Percentiles rank a stretch among this genome's conserved stretches.
phyloP scores from a whole-genome alignment of 2,329 filamentous ascomycete species.

The Monosporascus sp. region DNA sequence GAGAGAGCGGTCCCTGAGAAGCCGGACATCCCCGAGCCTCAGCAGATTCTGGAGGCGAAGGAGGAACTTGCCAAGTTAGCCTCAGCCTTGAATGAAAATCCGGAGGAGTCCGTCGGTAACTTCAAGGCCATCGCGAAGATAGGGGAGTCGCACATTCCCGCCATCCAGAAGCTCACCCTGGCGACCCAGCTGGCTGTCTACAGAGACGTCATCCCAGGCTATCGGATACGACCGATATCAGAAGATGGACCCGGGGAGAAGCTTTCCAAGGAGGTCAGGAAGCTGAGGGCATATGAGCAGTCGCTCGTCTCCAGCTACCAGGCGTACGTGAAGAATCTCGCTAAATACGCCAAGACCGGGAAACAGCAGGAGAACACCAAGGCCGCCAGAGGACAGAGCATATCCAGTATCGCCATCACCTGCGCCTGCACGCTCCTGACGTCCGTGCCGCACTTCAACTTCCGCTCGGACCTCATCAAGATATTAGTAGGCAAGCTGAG shows the following conservation, averaged over 20 bases:
- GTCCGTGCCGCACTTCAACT: slow-evolving; percentile 94
- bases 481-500: slow-evolving; percentile 83
- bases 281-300: slow-evolving; percentile 79
- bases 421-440: slow-evolving; percentile 79
- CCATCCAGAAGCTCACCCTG: slow-evolving; percentile 79
- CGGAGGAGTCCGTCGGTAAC: slow-evolving; percentile 78
- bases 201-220: slow-evolving; percentile 94
- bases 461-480: slow-evolving; percentile 78
- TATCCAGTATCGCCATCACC: slow-evolving; percentile 73
- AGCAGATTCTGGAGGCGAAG: slow-evolving; percentile 82
- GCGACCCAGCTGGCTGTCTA: slow-evolving; percentile 85
- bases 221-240: slow-evolving; percentile 77
- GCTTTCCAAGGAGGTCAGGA: slow-evolving; percentile 86
- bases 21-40: slow-evolving; percentile 63
- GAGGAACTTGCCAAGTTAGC: slow-evolving; percentile 87
- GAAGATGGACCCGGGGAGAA: slow-evolving; percentile 73
- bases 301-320: slow-evolving; percentile 81
- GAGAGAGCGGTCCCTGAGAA: slow-evolving; percentile 38
- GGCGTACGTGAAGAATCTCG: slow-evolving; percentile 71
- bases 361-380: slow-evolving; percentile 29
- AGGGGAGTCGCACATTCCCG: slow-evolving; percentile 60
- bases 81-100: slow-evolving; percentile 77
- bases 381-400: slow-evolving; percentile 35
- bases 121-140: slow-evolving; percentile 75
- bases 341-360: slow-evolving; percentile 53